Conservation (phyloP, 2,329 filamentous ascomycete genomes). For the Diaporthe sp. region DNA sequence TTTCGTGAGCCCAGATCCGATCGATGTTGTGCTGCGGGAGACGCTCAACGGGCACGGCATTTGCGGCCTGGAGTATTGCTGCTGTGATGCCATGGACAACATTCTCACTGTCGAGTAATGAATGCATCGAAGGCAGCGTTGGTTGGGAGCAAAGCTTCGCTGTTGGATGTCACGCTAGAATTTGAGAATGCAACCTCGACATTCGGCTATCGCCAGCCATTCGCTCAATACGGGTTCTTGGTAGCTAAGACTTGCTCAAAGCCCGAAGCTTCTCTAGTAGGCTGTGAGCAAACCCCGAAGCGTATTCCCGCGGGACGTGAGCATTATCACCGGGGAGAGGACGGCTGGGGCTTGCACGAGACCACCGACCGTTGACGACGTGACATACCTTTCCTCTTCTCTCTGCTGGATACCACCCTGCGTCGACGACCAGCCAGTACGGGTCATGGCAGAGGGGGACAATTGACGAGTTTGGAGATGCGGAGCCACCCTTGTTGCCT, state of each 20-base stretch:
- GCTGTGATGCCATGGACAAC: not conserved
- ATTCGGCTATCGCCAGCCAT: constrained; percentile 30
- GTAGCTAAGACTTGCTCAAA: constrained; percentile 11
- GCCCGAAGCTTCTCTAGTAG: constrained; percentile 3
- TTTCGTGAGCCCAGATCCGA: not conserved
- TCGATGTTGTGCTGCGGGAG: not conserved
- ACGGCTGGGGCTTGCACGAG: not conserved
- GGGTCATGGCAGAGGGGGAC: not conserved
- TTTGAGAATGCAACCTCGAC: constrained; percentile 13
- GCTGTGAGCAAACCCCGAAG: constrained; percentile 25
- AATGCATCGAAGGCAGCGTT: not conserved
- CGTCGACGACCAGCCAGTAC: not conserved
- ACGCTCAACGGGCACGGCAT: not conserved
- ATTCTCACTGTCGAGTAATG: not conserved
- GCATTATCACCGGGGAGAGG: not conserved
- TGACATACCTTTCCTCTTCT: not conserved
- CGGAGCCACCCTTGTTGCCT: constrained; percentile 24
- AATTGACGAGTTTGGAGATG: not conserved
- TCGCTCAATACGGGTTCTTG: constrained; percentile 11
- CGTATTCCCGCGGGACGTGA: constrained; percentile 26
- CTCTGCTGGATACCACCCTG: not conserved
- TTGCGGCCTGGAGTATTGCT: not conserved
- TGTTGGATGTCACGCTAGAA: not conserved
- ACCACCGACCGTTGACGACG: not conserved
- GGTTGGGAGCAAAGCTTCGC: not conserved